phyloP scores from a whole-genome alignment of 2,329 filamentous ascomycete genomes.

The Endothia cerciana region DNA sequence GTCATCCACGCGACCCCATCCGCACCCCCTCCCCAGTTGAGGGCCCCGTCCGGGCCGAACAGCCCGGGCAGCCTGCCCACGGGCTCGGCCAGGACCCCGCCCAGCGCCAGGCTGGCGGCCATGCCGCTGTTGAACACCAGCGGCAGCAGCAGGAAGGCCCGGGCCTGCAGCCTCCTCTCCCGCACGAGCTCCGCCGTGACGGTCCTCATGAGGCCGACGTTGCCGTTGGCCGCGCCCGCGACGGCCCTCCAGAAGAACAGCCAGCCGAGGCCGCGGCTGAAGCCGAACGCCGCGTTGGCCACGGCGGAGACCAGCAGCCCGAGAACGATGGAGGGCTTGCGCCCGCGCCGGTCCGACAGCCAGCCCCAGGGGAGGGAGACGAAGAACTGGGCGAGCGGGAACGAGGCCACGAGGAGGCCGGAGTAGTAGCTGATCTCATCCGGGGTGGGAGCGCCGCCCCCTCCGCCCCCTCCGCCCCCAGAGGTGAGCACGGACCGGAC shows the following conservation, averaged over 20 bases:
- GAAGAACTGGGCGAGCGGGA: constrained; percentile 70
- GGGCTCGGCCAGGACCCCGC: constrained; percentile 50
- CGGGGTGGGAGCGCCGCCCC: constrained; percentile 1
- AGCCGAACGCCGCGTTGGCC: constrained; percentile 70
- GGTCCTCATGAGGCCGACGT: constrained; percentile 74
- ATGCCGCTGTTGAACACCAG: constrained; percentile 67
- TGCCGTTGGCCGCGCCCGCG: constrained; percentile 64
- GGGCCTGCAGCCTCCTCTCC: constrained; percentile 63
- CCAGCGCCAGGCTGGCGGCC: constrained; percentile 47
- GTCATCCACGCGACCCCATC: not conserved
- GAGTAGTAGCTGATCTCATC: constrained; percentile 65
- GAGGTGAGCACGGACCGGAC: constrained; percentile 62
- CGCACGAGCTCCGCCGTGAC: constrained; percentile 74
- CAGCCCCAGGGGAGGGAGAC: constrained; percentile 73
- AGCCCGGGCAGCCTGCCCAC: constrained; percentile 42
- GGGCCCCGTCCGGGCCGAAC: constrained; percentile 32
- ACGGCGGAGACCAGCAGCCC: constrained; percentile 60
- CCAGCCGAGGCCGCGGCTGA: constrained; percentile 63
- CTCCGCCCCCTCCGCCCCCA: not conserved
- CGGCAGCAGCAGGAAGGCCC: constrained; percentile 41
- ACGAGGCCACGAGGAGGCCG: constrained; percentile 69
- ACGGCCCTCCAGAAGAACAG: constrained; percentile 42
- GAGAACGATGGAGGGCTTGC: constrained; percentile 67
- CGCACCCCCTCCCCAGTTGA: not conserved
- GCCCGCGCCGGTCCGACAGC: constrained; percentile 51